phyloP scores from a whole-genome alignment of 805 yeast species.

The Teunomyces stri region DNA sequence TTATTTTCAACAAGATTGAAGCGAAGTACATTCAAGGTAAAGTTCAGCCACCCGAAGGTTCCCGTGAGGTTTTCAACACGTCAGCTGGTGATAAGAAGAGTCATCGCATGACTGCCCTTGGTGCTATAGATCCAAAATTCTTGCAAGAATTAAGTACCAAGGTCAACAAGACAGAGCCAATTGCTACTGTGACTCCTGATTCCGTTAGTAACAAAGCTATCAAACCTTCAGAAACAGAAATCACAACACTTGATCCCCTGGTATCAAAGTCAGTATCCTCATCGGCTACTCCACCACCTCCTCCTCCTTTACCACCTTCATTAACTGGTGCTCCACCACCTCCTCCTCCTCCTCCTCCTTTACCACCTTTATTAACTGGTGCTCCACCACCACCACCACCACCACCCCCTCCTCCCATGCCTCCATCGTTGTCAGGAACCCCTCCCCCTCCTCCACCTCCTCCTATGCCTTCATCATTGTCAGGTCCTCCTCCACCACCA shows the following conservation, averaged over 20 bases:
- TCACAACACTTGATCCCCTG: background rate
- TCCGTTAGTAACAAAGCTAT: too few relatives aligned
- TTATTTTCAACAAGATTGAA: conserved; percentile 35
- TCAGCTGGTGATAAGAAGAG: conserved; percentile 25
- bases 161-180: conserved; percentile 43
- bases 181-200: conserved; percentile 12
- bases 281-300: background rate
- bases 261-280: background rate
- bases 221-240: background rate
- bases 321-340: conserved; percentile 16
- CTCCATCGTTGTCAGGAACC: conserved; percentile 14
- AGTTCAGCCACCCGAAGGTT: conserved; percentile 18
- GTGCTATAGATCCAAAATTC: conserved; percentile 47
- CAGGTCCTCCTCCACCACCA: conserved; percentile 9
- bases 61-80: conserved; percentile 9
- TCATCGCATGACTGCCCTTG: conserved; percentile 33
- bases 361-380: conserved; percentile 5
- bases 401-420: conserved; percentile 10
- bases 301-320: conserved; percentile 5
- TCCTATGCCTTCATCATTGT: conserved; percentile 12
- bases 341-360: conserved; percentile 33
- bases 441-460: conserved; percentile 37
- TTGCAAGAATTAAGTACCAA: conserved; percentile 52
- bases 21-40: conserved; percentile 47
- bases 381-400: conserved; percentile 1